Base-by-base conservation (phyloP, 306 rosid genomes). In the Cucurbita ficifolia region DNA sequence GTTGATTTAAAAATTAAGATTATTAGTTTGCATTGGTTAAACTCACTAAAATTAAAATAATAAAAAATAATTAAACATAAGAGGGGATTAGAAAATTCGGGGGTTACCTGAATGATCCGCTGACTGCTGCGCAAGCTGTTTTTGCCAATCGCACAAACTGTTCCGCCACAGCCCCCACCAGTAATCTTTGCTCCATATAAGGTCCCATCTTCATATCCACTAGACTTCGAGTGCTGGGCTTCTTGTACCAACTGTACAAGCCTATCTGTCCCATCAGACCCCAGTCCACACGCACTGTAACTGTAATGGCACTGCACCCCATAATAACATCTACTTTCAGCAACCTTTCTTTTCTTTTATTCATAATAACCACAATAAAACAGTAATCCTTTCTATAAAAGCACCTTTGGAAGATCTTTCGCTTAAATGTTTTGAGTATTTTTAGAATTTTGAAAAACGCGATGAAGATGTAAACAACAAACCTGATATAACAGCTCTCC, bases 401-500 rank as follows among this genome's bases (percentile, higher is more conserved):
- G 51, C 51, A 48, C 51, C 51, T 0, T 48, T 48, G 51, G 51
- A 48, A 48, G 51, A n/a, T n/a, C n/a, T n/a, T n/a, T n/a, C n/a
- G n/a, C n/a, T n/a, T n/a, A n/a, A n/a, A n/a, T n/a, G n/a, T n/a
- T n/a, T n/a, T n/a, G n/a, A 29, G 33, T 29, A 2, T 2, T 29
- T 29, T 29, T 29, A 29, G 33, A 29, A 29, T 29, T 29, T 29
- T 29, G 33, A 29, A 2, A 29, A 29, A 29, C 33, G 33, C 33
- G 33, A 29, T 29, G 33, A 29, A 29, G 33, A 29, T 29, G 33
- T 29, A 29, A n/a, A n/a, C n/a, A n/a, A 68, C 29, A 35, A 72
- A 94, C 98, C 98, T 94, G 98, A 83, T 94, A 94, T 77, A 94
- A 73, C 79, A 94, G 72, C 71, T 89, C 98, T 73, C 98, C 98